Evolutionary conservation across 2,329 filamentous ascomycete genomes (phyloP).

Genomic region (Scopulariopsis brevicaulis): DNA sequence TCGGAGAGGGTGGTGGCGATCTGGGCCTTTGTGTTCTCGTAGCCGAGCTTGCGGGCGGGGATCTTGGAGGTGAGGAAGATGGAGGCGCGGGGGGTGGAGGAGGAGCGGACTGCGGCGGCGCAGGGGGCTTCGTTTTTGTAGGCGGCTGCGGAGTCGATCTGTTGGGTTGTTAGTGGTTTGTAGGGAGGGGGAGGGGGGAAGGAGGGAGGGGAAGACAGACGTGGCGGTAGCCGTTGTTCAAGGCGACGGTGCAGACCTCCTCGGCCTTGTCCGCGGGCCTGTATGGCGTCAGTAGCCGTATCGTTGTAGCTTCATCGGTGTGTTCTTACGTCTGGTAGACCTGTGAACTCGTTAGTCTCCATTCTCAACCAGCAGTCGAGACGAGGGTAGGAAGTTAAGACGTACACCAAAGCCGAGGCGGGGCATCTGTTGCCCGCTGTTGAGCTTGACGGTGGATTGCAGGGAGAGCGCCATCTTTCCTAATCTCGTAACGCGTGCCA

Average conservation of each 20-base stretch:
- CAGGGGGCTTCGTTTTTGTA: slow-evolving; percentile 39
- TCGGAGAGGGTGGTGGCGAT: slow-evolving; percentile 52
- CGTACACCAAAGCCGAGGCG: slow-evolving; percentile 42
- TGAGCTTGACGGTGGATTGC: slow-evolving; percentile 37
- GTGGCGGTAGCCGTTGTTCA: slow-evolving; percentile 41
- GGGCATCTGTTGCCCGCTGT: slow-evolving; percentile 41
- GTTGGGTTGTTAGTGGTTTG: not conserved
- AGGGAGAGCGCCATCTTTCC: slow-evolving; percentile 34
- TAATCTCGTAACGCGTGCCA: not conserved
- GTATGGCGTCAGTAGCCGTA: slow-evolving; percentile 4
- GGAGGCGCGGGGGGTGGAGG: slow-evolving; percentile 29
- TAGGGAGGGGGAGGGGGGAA: not conserved
- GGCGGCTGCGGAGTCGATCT: slow-evolving; percentile 41
- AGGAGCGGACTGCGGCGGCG: slow-evolving; percentile 30
- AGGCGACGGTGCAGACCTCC: slow-evolving; percentile 28
- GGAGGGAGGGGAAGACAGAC: slow-evolving; percentile 16
- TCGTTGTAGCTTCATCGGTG: not conserved
- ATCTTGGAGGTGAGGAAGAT: slow-evolving; percentile 48
- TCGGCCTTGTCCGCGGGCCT: slow-evolving; percentile 24
- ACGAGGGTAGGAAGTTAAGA: slow-evolving; percentile 1
- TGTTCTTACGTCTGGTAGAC: slow-evolving; percentile 38
- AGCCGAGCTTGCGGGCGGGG: slow-evolving; percentile 33
- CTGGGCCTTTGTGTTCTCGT: slow-evolving; percentile 51
- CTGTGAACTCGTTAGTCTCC: slow-evolving; percentile 15
- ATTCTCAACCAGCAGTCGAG: not conserved